Evolutionary conservation across 208 protist species (phyloP).

Genomic region (Naegleria lovaniensis): DNA sequence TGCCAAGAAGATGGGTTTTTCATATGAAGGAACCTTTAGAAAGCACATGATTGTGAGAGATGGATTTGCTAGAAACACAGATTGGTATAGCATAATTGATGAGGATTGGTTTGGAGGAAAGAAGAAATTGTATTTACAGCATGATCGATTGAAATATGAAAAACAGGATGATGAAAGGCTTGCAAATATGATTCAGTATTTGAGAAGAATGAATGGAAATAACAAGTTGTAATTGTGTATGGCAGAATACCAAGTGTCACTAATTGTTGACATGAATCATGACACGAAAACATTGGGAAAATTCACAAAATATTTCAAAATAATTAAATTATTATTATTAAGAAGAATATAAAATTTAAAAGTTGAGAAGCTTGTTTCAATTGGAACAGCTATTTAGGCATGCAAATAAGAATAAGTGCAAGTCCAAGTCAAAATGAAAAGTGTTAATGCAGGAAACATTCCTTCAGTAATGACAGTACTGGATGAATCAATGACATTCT

Average conservation of each 20-base stretch:
- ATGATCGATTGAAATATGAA: background rate
- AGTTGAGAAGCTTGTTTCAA: too few species aligned
- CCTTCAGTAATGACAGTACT: background rate
- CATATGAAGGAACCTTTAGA: conserved; percentile 27
- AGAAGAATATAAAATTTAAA: too few species aligned
- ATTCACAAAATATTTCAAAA: too few species aligned
- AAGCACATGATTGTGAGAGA: conserved; percentile 22
- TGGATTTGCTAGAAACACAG: background rate
- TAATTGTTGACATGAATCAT: too few species aligned
- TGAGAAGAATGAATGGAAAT: too few species aligned
- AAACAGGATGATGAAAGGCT: background rate
- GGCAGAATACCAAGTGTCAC: too few species aligned
- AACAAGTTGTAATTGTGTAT: too few species aligned
- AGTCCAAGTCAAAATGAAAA: background rate
- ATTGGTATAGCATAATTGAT: background rate
- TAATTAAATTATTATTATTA: too few species aligned
- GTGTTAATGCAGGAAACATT: background rate
- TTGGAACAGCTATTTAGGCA: background rate
- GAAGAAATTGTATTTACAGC: background rate
- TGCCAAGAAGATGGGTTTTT: conserved; percentile 15
- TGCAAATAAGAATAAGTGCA: background rate
- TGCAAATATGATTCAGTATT: too few species aligned
- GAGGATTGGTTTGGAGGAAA: background rate
- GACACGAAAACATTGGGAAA: too few species aligned
- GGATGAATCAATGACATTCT: background rate